phyloP scores from a whole-genome alignment of 495 filamentous ascomycete species.

The Lasiosphaeria ovina region DNA sequence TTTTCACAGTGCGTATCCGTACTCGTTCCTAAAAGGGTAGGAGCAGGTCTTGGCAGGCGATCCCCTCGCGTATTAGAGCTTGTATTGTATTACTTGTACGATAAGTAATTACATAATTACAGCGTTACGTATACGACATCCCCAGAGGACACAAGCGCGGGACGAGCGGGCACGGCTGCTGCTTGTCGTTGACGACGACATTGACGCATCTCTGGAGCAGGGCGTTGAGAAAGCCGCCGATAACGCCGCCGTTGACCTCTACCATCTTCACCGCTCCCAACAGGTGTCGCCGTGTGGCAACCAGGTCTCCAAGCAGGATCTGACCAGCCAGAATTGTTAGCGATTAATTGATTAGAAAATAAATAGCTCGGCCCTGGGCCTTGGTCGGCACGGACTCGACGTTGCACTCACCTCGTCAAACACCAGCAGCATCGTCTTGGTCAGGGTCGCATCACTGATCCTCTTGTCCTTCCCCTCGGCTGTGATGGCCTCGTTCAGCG shows the following conservation, averaged over 20 bases:
- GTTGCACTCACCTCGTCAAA: conserved; percentile 7
- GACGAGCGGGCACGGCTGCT: no score
- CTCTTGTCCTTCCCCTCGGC: conserved; percentile 1
- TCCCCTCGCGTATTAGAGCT: background rate
- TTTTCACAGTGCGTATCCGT: no score
- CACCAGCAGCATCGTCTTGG: conserved; percentile 2
- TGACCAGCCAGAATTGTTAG: background rate
- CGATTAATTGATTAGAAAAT: no score
- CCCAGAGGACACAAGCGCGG: no score
- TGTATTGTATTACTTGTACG: no score
- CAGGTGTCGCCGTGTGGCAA: background rate
- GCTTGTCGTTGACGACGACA: no score
- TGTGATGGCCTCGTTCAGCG: background rate
- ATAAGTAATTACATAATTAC: no score
- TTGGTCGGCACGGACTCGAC: no score
- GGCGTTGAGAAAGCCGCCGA: background rate
- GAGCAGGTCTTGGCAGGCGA: conserved; percentile 1
- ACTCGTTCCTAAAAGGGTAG: background rate
- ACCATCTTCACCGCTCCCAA: conserved; percentile 6
- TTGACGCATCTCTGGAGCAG: background rate
- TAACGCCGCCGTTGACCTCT: background rate
- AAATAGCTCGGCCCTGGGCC: no score
- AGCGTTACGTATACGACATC: no score
- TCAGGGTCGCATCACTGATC: background rate
- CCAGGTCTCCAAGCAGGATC: background rate